These are phyloP conservation scores for Arabidopsis hybrid DNA, from an alignment of 441 rosid species.

Conservation along the genomic window DNA sequence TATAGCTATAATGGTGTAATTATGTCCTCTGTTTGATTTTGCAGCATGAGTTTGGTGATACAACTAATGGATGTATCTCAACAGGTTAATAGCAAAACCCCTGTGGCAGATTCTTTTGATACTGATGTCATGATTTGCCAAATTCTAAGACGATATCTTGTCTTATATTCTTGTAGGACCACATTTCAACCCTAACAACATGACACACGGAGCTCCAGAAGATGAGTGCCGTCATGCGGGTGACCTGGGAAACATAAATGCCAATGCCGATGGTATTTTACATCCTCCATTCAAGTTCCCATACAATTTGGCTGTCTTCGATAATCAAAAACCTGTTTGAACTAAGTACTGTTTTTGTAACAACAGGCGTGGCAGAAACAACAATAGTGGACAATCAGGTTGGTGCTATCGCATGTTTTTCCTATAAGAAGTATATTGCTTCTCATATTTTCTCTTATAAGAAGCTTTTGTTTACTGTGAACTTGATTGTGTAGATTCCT, in stretches of 20 bases:
- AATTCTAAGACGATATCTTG: not conserved
- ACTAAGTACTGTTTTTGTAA: conserved; percentile 10
- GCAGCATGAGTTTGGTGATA: conserved; percentile 94
- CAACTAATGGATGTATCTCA: conserved; percentile 95
- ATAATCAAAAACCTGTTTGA: not conserved
- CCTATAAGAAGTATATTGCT: not conserved
- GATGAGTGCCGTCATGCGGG: conserved; percentile 98
- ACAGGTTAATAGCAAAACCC: conserved; percentile 59
- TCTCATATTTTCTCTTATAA: conserved; percentile 9
- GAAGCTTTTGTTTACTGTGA: conserved; percentile 28
- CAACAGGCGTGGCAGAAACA: conserved; percentile 90
- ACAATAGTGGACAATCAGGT: conserved; percentile 87
- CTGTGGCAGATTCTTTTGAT: not conserved
- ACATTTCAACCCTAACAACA: conserved; percentile 84
- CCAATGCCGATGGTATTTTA: conserved; percentile 78
- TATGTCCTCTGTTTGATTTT: conserved; percentile 23
- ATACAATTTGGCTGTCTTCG: not conserved
- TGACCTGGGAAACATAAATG: conserved; percentile 99
- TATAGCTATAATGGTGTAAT: conserved; percentile 4
- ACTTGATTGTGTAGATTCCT: conserved; percentile 64
- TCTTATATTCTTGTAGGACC: conserved; percentile 52
- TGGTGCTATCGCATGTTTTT: conserved; percentile 10
- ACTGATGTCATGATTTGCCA: not conserved
- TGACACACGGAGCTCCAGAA: conserved; percentile 96
- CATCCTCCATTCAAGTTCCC: conserved; percentile 5